phyloP scores from a whole-genome alignment of 2,329 filamentous ascomycete genomes.

The Fusarium sublunatum region DNA sequence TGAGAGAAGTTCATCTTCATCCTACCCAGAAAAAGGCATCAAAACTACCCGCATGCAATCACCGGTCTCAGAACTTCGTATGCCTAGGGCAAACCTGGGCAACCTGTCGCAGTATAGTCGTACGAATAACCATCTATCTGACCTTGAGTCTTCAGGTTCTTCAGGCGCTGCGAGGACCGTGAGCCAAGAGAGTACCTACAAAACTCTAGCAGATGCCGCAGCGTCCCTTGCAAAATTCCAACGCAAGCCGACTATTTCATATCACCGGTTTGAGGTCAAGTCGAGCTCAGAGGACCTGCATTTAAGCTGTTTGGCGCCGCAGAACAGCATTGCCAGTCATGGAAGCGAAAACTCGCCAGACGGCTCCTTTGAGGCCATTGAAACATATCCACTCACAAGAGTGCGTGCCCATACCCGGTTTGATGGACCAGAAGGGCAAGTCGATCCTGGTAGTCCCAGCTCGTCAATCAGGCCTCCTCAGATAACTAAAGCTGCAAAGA shows the following conservation, averaged over 20 bases:
- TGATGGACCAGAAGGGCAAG: slow-evolving; percentile 41
- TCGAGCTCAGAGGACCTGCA: slow-evolving; percentile 46
- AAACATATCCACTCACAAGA: slow-evolving; percentile 4
- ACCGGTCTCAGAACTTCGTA: slow-evolving; percentile 38
- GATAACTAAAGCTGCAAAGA: slow-evolving; percentile 28
- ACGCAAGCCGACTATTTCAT: slow-evolving; percentile 34
- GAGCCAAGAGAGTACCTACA: slow-evolving; percentile 29
- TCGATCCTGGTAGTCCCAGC: slow-evolving; percentile 30
- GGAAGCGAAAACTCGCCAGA: neutral
- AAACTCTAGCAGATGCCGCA: slow-evolving; percentile 43
- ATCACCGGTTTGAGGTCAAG: slow-evolving; percentile 44
- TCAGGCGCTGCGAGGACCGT: slow-evolving; percentile 18
- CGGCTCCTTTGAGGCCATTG: neutral
- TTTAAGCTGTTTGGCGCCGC: slow-evolving; percentile 16
- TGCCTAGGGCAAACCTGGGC: slow-evolving; percentile 45
- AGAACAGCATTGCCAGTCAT: slow-evolving; percentile 4
- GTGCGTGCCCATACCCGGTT: slow-evolving; percentile 35
- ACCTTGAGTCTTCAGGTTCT: slow-evolving; percentile 47
- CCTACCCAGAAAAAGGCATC: slow-evolving; percentile 45
- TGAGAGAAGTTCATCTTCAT: slow-evolving; percentile 49
- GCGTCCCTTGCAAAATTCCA: slow-evolving; percentile 45
- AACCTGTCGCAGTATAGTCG: slow-evolving; percentile 48
- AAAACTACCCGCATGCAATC: slow-evolving; percentile 43
- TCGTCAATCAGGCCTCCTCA: slow-evolving; percentile 13
- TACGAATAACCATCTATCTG: slow-evolving; percentile 47